phyloP scores from a whole-genome alignment of 1,284 basidiomycete species.

The Heterobasidion annosum region DNA sequence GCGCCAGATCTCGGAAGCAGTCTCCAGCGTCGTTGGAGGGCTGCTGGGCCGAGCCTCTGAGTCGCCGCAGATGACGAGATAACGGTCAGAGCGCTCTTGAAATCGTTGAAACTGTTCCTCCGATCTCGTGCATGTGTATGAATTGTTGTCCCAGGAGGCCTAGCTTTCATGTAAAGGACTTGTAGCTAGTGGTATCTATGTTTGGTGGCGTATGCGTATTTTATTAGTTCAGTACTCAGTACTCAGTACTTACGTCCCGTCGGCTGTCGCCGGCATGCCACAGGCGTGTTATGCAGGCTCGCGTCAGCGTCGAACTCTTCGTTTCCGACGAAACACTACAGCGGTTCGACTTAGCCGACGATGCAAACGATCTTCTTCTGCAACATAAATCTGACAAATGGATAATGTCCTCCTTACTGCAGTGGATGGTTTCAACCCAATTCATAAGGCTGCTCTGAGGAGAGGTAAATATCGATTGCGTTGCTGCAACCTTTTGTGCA shows the following conservation, averaged over 20 bases:
- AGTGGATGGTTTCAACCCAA: neutral
- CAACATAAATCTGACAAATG: neutral
- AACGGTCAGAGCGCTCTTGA: slow-evolving; percentile 5
- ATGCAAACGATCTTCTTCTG: neutral
- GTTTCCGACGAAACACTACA: neutral
- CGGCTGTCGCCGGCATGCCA: neutral
- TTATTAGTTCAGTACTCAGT: too few species aligned
- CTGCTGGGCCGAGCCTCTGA: slow-evolving; percentile 28
- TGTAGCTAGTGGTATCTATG: neutral
- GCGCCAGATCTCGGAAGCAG: slow-evolving; percentile 66
- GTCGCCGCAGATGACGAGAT: slow-evolving; percentile 16
- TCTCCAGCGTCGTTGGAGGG: slow-evolving; percentile 69
- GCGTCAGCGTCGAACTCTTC: too few species aligned
- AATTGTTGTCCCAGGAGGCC: neutral
- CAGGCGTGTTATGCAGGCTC: neutral
- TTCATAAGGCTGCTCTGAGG: neutral
- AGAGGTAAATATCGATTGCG: neutral
- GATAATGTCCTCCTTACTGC: too few species aligned
- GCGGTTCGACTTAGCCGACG: neutral
- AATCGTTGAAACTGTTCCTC: neutral
- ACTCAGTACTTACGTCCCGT: too few species aligned
- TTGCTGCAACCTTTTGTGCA: neutral
- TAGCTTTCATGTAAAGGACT: neutral
- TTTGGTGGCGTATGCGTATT: too few species aligned
- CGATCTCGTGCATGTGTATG: neutral